Conservation (phyloP, 2,329 filamentous ascomycete genomes). For the Aquanectria penicillioides region DNA sequence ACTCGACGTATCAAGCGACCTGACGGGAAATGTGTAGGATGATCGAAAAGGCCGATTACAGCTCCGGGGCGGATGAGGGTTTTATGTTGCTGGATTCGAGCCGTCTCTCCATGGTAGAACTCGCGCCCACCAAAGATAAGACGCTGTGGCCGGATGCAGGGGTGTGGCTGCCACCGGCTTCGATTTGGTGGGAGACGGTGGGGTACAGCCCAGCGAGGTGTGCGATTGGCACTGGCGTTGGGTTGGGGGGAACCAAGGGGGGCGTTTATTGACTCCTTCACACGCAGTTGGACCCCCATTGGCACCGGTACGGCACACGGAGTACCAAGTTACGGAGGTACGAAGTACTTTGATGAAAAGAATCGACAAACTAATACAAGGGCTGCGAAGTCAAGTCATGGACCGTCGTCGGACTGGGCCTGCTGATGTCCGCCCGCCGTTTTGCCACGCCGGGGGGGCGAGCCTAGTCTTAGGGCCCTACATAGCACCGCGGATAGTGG, state of each 20-base stretch:
- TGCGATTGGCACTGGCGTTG: slow-evolving; percentile 30
- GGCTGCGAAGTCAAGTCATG: too few relatives aligned
- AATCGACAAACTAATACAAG: too few relatives aligned
- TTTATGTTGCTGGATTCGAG: slow-evolving; percentile 41
- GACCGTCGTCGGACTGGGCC: background rate
- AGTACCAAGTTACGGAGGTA: background rate
- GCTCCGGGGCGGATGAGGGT: slow-evolving; percentile 38
- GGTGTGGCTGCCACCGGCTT: slow-evolving; percentile 42
- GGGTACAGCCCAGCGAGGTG: slow-evolving; percentile 22
- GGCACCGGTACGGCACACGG: slow-evolving; percentile 11
- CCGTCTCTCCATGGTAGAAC: slow-evolving; percentile 31
- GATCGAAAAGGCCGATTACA: slow-evolving; percentile 24
- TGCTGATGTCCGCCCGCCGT: background rate
- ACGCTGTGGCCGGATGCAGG: slow-evolving; percentile 41
- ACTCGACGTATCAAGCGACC: slow-evolving; percentile 35
- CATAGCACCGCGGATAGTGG: too few relatives aligned
- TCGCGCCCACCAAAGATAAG: slow-evolving; percentile 40
- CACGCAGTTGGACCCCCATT: slow-evolving; percentile 24
- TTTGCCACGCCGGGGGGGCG: slow-evolving; percentile 3
- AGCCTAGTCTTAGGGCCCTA: too few relatives aligned
- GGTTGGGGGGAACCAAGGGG: slow-evolving; percentile 20
- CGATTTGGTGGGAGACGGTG: slow-evolving; percentile 26
- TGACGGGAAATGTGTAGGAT: slow-evolving; percentile 36
- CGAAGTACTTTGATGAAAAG: too few relatives aligned
- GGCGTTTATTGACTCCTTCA: slow-evolving; percentile 19